Percentiles rank a stretch among this genome's conserved stretches.
Conservation (phyloP, 176 grass and related monocot species). For the Themeda triandra region DNA sequence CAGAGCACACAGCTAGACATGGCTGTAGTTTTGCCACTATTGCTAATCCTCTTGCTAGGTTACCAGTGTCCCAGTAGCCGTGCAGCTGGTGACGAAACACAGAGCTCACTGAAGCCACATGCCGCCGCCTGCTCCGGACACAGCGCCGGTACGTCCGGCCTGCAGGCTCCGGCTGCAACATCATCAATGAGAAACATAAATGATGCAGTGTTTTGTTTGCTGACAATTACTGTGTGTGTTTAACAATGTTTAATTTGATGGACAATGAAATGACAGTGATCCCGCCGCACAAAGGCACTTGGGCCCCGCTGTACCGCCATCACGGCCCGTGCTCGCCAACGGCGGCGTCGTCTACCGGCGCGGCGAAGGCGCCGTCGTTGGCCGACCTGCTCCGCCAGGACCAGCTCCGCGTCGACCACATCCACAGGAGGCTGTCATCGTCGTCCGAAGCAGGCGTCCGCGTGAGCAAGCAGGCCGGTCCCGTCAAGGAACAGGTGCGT, state of each 20-base stretch:
- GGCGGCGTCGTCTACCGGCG: background rate
- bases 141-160: background rate
- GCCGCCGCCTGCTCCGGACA: background rate
- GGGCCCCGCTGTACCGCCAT: background rate
- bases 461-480: background rate
- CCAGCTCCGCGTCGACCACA: background rate
- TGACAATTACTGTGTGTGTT: background rate
- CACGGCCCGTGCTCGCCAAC: slow-evolving; percentile 4
- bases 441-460: background rate
- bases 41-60: background rate
- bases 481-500: background rate
- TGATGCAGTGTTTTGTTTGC: background rate
- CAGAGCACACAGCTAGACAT: background rate
- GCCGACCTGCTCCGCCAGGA: background rate
- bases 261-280: background rate
- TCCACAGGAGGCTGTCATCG: background rate
- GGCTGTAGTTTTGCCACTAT: background rate
- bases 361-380: background rate
- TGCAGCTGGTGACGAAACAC: background rate
- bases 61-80: background rate
- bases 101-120: background rate
- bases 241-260: background rate
- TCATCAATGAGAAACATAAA: background rate
- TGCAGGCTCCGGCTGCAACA: background rate
- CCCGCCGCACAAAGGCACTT: background rate